phyloP scores from a whole-genome alignment of 2,329 filamentous ascomycete species.

The Colletotrichum plurivorum region DNA sequence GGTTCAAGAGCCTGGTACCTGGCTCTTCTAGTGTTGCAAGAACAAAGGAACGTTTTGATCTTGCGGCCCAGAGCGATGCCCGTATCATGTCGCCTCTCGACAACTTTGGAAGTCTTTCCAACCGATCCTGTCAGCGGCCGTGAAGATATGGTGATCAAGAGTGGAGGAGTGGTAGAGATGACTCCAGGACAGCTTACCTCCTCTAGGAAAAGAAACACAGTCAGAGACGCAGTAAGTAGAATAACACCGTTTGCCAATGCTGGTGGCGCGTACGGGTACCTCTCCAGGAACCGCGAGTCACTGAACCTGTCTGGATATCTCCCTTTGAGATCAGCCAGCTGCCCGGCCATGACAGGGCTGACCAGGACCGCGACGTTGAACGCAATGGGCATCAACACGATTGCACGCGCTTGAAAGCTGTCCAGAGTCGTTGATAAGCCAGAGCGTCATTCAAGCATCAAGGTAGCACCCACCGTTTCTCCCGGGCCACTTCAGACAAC shows the following conservation, averaged over 20 bases:
- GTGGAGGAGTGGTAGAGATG: not conserved
- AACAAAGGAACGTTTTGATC: not conserved
- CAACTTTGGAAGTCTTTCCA: not conserved
- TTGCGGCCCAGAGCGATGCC: not conserved
- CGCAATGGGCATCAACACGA: conserved; percentile 1
- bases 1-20: not conserved
- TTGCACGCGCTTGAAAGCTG: not conserved
- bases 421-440: not conserved
- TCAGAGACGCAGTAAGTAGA: not conserved
- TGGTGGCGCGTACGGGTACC: conserved; percentile 5
- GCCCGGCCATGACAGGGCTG: conserved; percentile 9
- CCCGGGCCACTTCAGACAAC: not conserved
- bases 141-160: too few species aligned
- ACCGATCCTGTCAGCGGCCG: not conserved
- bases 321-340: not conserved
- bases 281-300: not conserved
- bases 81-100: not conserved
- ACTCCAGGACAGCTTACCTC: not conserved
- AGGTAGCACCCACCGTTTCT: not conserved
- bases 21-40: too few species aligned
- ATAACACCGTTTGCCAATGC: not conserved
- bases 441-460: too few species aligned
- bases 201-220: conserved; percentile 9
- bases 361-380: not conserved
- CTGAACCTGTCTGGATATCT: not conserved